phyloP scores from a whole-genome alignment of 306 rosid genomes.

The Malus domestica region DNA sequence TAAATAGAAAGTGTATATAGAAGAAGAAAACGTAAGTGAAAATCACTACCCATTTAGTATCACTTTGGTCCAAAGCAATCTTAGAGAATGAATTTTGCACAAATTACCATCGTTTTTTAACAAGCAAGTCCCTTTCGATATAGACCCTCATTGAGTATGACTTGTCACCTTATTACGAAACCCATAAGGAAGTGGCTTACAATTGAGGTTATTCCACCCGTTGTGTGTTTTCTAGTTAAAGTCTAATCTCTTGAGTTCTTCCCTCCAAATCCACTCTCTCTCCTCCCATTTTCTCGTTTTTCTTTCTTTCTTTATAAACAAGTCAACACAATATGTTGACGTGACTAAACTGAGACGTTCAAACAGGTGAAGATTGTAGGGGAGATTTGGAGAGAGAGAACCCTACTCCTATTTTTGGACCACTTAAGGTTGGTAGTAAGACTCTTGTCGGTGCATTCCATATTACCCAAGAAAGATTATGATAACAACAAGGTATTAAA shows the following conservation, averaged over 20 bases:
- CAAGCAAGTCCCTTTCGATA: neutral
- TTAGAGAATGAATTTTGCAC: neutral
- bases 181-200: neutral
- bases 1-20: too few relatives aligned
- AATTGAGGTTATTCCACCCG: neutral
- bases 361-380: too few relatives aligned
- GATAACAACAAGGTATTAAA: conserved; percentile 3
- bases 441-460: conserved; percentile 18
- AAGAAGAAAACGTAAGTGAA: too few relatives aligned
- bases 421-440: neutral
- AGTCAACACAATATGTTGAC: too few relatives aligned
- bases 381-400: too few relatives aligned
- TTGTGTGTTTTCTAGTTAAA: neutral
- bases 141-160: conserved; percentile 2
- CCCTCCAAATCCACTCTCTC: too few relatives aligned
- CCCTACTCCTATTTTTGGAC: neutral
- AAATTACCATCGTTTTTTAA: neutral
- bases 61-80: neutral
- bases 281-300: too few relatives aligned
- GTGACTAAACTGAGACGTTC: too few relatives aligned
- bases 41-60: too few relatives aligned
- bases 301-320: too few relatives aligned
- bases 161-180: neutral
- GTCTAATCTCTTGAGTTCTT: neutral
- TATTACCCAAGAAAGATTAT: neutral